Conservation (phyloP, 208 protist genomes). For the Wallacemonas sp. region DNA sequence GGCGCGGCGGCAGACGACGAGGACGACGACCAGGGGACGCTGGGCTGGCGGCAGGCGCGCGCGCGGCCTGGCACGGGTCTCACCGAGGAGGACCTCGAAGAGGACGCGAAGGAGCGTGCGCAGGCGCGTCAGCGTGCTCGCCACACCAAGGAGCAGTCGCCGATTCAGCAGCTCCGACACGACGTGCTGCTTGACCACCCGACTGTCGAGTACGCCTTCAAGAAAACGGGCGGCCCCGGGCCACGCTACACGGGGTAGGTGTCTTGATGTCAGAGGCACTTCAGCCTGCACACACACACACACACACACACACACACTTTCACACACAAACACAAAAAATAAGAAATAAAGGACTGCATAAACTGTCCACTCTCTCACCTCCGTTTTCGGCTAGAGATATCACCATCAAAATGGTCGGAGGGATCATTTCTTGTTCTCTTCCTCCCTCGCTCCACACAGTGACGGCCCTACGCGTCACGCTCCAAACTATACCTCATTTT, state of each 20-base stretch:
- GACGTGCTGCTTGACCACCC: conserved; percentile 78
- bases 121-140: conserved; percentile 2
- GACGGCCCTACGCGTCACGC: too few relatives aligned
- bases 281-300: background rate
- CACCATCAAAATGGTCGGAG: too few relatives aligned
- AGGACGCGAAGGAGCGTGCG: conserved; percentile 33
- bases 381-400: too few relatives aligned
- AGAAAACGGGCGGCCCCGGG: conserved; percentile 41
- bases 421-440: too few relatives aligned
- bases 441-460: too few relatives aligned
- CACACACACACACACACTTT: conserved; percentile 1
- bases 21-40: background rate
- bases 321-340: too few relatives aligned
- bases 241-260: conserved; percentile 79
- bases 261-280: too few relatives aligned
- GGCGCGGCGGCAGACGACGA: background rate
- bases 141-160: conserved; percentile 25
- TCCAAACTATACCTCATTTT: too few relatives aligned
- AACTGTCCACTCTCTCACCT: too few relatives aligned
- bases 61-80: conserved; percentile 64
- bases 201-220: conserved; percentile 61
- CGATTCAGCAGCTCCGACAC: conserved; percentile 53
- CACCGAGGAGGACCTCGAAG: conserved; percentile 61
- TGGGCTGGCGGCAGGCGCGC: conserved; percentile 12
- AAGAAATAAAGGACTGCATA: too few relatives aligned